Evolutionary conservation across 2,329 filamentous ascomycete genomes (phyloP), one percentile per base, ranked within the genome.

Genomic region (Colletotrichum orchidophilum): DNA sequence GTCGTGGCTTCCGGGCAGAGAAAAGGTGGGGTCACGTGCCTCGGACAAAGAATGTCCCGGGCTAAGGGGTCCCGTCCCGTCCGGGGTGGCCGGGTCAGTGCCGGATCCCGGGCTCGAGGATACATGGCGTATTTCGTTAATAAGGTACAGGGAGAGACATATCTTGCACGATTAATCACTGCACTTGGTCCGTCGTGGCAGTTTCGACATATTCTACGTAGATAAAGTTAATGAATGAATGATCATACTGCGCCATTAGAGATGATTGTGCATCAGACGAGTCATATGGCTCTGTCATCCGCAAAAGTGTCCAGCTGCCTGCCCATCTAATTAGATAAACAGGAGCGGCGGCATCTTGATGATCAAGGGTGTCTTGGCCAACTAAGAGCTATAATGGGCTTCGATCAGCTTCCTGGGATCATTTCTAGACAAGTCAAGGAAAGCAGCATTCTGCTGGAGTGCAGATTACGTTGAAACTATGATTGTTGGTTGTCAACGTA

Each of bases 41-140:
- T 53, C 69, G 69, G 69, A 71, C 59, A 63, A 71, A 71, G 59
- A 27, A 63, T 69, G 39, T 35, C 46, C 69, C 69, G 55, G 46
- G 3, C 18, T 0, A 15, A n/a, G 15, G 46, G 15, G 42, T 61
- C 26, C 15, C 11, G 52, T 42, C 15, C 31, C 39, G 31, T 13
- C 60, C 27, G 31, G 46, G 59, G 46, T 31, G 50, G 8, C 24
- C 58, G 26, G 52, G 49, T 53, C 64, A 54, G 13, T 57, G 33
- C 42, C 33, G n/a, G 46, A 29, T 52, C 62, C 64, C 64, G 52
- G 35, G 33, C 39, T 58, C 31, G 33, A 39, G 60, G 13, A 18
- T 21, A 29, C 15, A n/a, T 15, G 15, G 8, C 8, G 13, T 24
- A 15, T 15, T 26, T 13, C 1, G 21, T 60, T 26, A 26, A 7